Evolutionary conservation across 2,329 filamentous ascomycete genomes (phyloP), one percentile per base, ranked within the genome.

Genomic region (Fonsecaea monophora): DNA sequence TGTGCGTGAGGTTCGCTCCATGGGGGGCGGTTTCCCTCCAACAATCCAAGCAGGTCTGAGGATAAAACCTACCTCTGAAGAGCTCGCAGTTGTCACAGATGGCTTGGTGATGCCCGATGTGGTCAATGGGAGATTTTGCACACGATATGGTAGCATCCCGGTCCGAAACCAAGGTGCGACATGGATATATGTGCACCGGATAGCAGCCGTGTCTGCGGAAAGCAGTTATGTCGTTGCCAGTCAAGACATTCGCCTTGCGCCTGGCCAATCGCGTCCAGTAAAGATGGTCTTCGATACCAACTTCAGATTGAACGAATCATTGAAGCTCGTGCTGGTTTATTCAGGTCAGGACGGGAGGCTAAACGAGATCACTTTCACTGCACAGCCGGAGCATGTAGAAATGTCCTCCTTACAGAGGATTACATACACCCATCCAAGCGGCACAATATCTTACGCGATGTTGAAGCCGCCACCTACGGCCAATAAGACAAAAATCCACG

Each of bases 401-500:
- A 65, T 79, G 6, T 76, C 79, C 55, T 77, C 82, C 9, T 76
- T 84, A 4, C 84, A 86, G 61, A 86, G 83, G 70, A 75, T 86
- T 53, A 87, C 85, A 1, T 87, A 82, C 70, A 74, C 83, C 40
- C 85, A 87, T 72, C 83, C 84, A 6, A 79, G 81, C 45, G 83
- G 82, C 37, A 83, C 83, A 59, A 80, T 85, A 8, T 87, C 85
- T 4, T 88, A 87, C 74, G 83, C 85, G 10, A 83, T 87, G 67
- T 75, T 88, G 45, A 79, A 84, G n/a, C 80, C 85, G 32, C 86
- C 86, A 9, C 81, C 83, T 0, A 69, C 72, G 42, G 79, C 80
- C 32, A 77, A 15, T 74, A 74, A 70, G 10, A 65, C 60, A 7
- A 64, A 66, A 2, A 70, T 73, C 13, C 63, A 66, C 8, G 73